Conservation (phyloP, 768 basidiomycete species). For the Auricularia sp. region DNA sequence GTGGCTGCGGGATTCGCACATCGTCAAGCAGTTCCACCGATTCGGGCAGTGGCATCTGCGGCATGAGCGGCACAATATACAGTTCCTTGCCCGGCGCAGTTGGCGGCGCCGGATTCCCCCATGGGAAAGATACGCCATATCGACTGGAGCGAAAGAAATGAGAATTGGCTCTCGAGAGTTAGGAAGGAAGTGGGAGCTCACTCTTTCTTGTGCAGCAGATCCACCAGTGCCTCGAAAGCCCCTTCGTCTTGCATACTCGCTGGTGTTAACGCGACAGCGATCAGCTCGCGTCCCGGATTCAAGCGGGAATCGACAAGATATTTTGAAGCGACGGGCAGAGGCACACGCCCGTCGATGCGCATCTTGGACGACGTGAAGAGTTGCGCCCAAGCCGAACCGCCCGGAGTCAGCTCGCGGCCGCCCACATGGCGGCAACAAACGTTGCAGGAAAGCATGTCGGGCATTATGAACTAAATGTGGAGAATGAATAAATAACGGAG, state of each 20-base stretch:
- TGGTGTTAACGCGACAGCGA: conserved; percentile 66
- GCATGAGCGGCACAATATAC: conserved; percentile 70
- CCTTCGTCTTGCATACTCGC: conserved; percentile 30
- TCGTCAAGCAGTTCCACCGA: conserved; percentile 77
- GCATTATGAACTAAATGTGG: not conserved
- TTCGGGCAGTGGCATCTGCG: conserved; percentile 63
- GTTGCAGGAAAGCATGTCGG: conserved; percentile 15
- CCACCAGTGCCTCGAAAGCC: conserved; percentile 52
- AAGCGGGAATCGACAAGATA: conserved; percentile 72
- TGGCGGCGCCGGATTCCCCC: conserved; percentile 68
- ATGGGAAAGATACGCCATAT: conserved; percentile 78
- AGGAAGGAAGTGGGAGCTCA: conserved; percentile 24
- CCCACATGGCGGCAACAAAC: conserved; percentile 64
- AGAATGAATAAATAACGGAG: not conserved
- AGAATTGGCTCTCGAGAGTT: too few species aligned
- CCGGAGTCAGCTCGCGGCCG: conserved; percentile 47
- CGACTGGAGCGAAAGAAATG: conserved; percentile 36
- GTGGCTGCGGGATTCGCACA: conserved; percentile 46
- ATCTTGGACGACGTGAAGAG: conserved; percentile 64
- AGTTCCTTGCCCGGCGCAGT: conserved; percentile 72
- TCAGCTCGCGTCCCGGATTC: conserved; percentile 67
- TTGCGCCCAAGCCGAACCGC: conserved; percentile 60
- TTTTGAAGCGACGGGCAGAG: conserved; percentile 60
- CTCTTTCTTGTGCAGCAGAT: conserved; percentile 66
- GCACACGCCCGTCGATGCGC: conserved; percentile 77